Conservation (phyloP, 164 flowering plant genomes). For the Umbellularia californica region DNA sequence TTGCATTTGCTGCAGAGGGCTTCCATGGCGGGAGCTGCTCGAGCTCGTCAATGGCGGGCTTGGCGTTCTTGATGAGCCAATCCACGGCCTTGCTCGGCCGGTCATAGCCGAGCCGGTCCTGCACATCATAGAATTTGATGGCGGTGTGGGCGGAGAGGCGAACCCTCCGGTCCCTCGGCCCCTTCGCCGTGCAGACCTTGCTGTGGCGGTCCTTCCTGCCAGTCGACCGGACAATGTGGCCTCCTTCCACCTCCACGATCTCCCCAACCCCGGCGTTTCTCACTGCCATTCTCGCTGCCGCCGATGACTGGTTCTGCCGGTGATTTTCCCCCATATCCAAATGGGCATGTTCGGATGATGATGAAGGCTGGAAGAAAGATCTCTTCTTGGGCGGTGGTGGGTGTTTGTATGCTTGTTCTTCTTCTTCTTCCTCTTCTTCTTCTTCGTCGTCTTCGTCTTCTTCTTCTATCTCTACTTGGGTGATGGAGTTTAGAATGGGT, state of each 20-base stretch:
- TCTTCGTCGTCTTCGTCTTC: not conserved
- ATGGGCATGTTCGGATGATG: constrained; percentile 40
- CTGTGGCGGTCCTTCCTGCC: constrained; percentile 51
- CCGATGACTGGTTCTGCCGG: constrained; percentile 30
- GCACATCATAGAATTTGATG: constrained; percentile 49
- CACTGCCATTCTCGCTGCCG: constrained; percentile 39
- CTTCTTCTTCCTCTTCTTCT: constrained; percentile 10
- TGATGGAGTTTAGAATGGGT: not conserved
- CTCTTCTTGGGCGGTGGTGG: constrained; percentile 46
- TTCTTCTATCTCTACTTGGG: constrained; percentile 18
- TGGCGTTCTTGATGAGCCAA: constrained; percentile 52
- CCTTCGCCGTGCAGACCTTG: constrained; percentile 50
- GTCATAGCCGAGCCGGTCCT: constrained; percentile 47
- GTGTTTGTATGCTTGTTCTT: constrained; percentile 8
- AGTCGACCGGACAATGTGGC: constrained; percentile 47
- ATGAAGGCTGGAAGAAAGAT: constrained; percentile 18
- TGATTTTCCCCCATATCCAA: constrained; percentile 47
- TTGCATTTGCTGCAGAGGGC: constrained; percentile 15
- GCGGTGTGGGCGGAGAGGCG: constrained; percentile 49
- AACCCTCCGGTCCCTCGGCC: constrained; percentile 45
- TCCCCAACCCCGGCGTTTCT: constrained; percentile 38
- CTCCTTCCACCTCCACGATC: constrained; percentile 49
- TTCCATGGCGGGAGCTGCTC: constrained; percentile 40
- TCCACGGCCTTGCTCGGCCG: constrained; percentile 52
- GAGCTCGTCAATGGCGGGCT: constrained; percentile 41